Evolutionary conservation across 257 asterid genomes (phyloP).

Genomic region (Anisodus acutangulus): DNA sequence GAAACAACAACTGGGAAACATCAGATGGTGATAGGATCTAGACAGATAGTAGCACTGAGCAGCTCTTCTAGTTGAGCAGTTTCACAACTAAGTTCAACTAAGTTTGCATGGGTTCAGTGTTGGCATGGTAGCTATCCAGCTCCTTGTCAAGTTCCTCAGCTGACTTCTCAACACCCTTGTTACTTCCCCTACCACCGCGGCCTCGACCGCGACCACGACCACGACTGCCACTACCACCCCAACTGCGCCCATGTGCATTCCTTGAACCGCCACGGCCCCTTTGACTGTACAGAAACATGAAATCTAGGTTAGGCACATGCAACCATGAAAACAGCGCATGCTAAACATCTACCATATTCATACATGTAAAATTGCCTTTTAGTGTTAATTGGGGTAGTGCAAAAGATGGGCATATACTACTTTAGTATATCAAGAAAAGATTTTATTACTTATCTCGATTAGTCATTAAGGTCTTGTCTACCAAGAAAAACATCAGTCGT

Average conservation of each 20-base stretch:
- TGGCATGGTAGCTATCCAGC: slow-evolving; percentile 80
- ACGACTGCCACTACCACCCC: slow-evolving; percentile 43
- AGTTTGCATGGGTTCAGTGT: slow-evolving; percentile 72
- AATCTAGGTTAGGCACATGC: background rate
- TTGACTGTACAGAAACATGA: slow-evolving; percentile 28
- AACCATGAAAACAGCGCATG: background rate
- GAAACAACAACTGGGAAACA: background rate
- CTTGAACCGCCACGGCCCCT: slow-evolving; percentile 60
- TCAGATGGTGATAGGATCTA: background rate
- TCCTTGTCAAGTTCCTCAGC: slow-evolving; percentile 95
- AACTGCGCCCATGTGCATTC: slow-evolving; percentile 44
- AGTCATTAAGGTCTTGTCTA: background rate
- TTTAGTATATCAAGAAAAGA: background rate
- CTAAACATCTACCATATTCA: background rate
- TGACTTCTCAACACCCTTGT: slow-evolving; percentile 58
- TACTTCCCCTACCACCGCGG: slow-evolving; percentile 56
- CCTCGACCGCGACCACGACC: slow-evolving; percentile 46
- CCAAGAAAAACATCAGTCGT: background rate
- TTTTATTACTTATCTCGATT: background rate
- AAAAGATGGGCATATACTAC: background rate
- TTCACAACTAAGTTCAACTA: slow-evolving; percentile 20
- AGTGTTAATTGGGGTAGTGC: background rate
- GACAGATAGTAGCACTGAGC: background rate
- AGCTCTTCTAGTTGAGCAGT: background rate
- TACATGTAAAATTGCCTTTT: background rate